Conservation (phyloP, 2,329 filamentous ascomycete species). For the Penicillium capsulatum region DNA sequence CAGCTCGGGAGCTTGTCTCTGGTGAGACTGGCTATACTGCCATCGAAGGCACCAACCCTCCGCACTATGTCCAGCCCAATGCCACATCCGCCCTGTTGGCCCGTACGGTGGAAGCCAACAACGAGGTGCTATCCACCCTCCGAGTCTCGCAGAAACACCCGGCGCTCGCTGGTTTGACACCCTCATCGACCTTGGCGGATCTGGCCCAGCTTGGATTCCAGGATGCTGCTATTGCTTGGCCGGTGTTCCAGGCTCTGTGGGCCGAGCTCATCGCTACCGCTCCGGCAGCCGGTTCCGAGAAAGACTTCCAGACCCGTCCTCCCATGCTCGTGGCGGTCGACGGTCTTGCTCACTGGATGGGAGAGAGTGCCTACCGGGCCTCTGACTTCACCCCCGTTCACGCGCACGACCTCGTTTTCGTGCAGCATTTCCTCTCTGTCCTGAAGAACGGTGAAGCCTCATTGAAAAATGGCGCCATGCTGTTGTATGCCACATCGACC, state of each 20-base stretch:
- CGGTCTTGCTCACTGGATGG: conserved; percentile 77
- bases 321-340: conserved; percentile 74
- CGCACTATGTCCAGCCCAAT: conserved; percentile 69
- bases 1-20: conserved; percentile 75
- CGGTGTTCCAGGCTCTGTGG: conserved; percentile 77
- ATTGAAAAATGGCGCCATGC: conserved; percentile 69
- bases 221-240: conserved; percentile 74
- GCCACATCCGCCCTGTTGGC: conserved; percentile 72
- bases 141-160: conserved; percentile 52
- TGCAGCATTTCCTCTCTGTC: conserved; percentile 69
- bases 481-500: conserved; percentile 69
- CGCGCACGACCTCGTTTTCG: conserved; percentile 74
- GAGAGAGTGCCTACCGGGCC: conserved; percentile 68
- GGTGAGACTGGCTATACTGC: conserved; percentile 76
- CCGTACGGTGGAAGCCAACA: conserved; percentile 69
- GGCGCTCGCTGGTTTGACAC: conserved; percentile 57
- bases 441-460: conserved; percentile 45
- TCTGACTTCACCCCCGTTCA: conserved; percentile 71
- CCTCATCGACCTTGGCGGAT: conserved; percentile 59
- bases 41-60: conserved; percentile 52
- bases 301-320: conserved; percentile 48
- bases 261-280: conserved; percentile 62
- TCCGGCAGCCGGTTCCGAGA: conserved; percentile 42
- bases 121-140: conserved; percentile 55
- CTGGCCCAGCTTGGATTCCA: conserved; percentile 65